These are phyloP conservation scores for Metschnikowia shivogae DNA, from an alignment of 805 yeast genomes.

Conservation along the genomic window DNA sequence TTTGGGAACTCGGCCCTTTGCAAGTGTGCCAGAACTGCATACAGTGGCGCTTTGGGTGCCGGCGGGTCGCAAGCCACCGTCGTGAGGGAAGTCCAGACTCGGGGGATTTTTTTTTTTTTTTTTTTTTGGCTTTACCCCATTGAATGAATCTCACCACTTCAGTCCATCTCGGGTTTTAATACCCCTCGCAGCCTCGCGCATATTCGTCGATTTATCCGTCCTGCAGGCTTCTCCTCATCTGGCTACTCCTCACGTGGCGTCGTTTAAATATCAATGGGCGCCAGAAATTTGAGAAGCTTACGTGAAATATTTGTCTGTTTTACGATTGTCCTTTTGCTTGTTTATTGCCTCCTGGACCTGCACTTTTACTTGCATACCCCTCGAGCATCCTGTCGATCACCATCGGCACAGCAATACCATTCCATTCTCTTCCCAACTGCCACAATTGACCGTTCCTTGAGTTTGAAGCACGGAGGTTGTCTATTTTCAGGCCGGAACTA, in stretches of 20 bases:
- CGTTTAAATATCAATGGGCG: slow-evolving; percentile 2
- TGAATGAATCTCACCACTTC: slow-evolving; percentile 1
- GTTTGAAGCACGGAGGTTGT: too few relatives aligned
- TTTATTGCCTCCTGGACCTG: too few relatives aligned
- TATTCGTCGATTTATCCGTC: neutral
- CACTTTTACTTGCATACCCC: too few relatives aligned
- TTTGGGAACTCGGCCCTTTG: neutral
- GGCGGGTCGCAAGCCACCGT: slow-evolving; percentile 10
- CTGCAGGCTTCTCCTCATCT: slow-evolving; percentile 13
- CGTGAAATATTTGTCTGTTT: neutral
- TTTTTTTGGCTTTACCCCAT: neutral
- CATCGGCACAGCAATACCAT: too few relatives aligned
- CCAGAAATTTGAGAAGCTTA: neutral
- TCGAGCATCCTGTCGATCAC: too few relatives aligned
- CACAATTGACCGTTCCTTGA: too few relatives aligned
- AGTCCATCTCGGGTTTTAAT: slow-evolving; percentile 2
- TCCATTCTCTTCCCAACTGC: too few relatives aligned
- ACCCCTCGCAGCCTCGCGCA: slow-evolving; percentile 4
- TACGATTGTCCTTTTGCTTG: too few relatives aligned
- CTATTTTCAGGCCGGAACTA: too few relatives aligned
- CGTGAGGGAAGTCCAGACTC: neutral
- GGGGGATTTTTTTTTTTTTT: neutral
- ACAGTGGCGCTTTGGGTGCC: neutral
- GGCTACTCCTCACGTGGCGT: slow-evolving; percentile 15
- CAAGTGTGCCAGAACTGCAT: too few relatives aligned